phyloP scores from a whole-genome alignment of 768 basidiomycete species.

The Scleroderma citrinum region DNA sequence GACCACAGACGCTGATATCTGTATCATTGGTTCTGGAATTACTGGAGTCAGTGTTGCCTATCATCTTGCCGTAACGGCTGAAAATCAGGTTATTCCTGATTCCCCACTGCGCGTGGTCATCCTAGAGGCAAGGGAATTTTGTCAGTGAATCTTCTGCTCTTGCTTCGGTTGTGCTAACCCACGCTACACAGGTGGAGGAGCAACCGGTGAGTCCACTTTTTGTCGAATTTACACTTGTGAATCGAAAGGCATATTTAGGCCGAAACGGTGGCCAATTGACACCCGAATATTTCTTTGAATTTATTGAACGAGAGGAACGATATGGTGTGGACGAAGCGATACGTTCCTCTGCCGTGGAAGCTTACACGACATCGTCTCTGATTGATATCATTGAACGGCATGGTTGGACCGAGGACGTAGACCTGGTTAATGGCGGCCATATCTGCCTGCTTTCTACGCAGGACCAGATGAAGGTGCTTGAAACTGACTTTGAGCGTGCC shows the following conservation, averaged over 20 bases:
- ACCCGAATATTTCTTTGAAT: constrained; percentile 41
- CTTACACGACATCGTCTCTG: constrained; percentile 45
- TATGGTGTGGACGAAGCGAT: constrained; percentile 53
- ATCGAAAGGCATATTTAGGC: constrained; percentile 33
- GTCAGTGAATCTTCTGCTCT: constrained; percentile 50
- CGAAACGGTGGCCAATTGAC: constrained; percentile 78
- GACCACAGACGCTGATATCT: constrained; percentile 55
- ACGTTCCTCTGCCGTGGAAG: constrained; percentile 50
- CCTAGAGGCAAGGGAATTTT: constrained; percentile 82
- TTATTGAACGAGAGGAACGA: constrained; percentile 29
- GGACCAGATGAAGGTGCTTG: constrained; percentile 34
- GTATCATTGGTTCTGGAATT: constrained; percentile 64
- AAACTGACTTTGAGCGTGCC: constrained; percentile 49
- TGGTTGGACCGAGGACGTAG: constrained; percentile 44
- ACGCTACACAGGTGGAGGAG: constrained; percentile 62
- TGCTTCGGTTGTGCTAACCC: too few relatives aligned
- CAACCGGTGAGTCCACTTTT: constrained; percentile 50
- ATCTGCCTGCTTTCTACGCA: constrained; percentile 43
- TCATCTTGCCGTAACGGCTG: constrained; percentile 36
- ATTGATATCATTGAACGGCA: constrained; percentile 42
- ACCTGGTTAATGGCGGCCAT: constrained; percentile 56
- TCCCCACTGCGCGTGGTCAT: constrained; percentile 48
- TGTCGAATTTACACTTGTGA: neutral
- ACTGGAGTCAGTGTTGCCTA: constrained; percentile 74
- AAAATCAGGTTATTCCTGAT: constrained; percentile 2